Evolutionary conservation across 768 basidiomycete genomes (phyloP).

Genomic region (Infundibulicybe gibba): DNA sequence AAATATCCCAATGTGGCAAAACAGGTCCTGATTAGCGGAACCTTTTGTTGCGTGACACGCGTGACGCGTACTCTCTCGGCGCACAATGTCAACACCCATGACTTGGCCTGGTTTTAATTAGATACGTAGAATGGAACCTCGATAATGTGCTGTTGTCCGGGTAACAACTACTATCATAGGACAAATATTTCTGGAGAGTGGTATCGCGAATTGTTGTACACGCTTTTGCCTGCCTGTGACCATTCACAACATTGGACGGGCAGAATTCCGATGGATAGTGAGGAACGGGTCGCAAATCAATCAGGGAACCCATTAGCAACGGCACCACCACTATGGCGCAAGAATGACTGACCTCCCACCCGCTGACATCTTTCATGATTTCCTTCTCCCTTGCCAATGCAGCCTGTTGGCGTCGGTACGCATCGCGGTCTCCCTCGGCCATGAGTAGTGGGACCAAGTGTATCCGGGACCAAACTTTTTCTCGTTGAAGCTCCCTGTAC

Average conservation of each 20-base stretch:
- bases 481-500: constrained; percentile 85
- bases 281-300: constrained; percentile 12
- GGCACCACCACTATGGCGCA: constrained; percentile 14
- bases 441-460: constrained; percentile 89
- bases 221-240: constrained; percentile 75
- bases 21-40: constrained; percentile 2
- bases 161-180: constrained; percentile 19
- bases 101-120: no score
- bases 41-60: not conserved
- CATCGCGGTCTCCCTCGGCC: constrained; percentile 92
- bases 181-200: constrained; percentile 38
- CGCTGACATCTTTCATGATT: constrained; percentile 93
- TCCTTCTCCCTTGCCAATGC: constrained; percentile 74
- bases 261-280: constrained; percentile 14
- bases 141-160: no score
- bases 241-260: constrained; percentile 10
- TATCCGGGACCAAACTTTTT: constrained; percentile 94
- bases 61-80: no score
- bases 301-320: constrained; percentile 9
- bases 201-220: constrained; percentile 80
- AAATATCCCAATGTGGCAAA: constrained; percentile 1
- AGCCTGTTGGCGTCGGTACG: constrained; percentile 78
- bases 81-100: no score
- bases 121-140: no score
- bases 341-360: constrained; percentile 80